Evolutionary conservation across 176 grass and related monocot genomes (phyloP).

Genomic region (Sorghum bicolor): DNA sequence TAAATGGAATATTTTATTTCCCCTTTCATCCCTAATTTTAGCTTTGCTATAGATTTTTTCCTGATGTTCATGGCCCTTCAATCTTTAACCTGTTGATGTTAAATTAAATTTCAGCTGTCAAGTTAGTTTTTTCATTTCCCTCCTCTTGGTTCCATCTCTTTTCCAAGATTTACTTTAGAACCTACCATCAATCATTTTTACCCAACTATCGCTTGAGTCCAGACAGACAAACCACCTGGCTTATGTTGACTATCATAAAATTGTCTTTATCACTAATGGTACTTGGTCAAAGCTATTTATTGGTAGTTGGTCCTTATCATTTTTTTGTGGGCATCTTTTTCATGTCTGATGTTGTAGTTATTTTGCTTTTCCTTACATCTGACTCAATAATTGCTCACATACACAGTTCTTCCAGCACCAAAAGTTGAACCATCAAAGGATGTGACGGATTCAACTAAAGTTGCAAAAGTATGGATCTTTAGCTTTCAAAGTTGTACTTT

Average conservation of each 20-base stretch:
- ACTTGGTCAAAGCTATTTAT: conserved; percentile 5
- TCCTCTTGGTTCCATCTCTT: neutral
- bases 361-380: conserved; percentile 7
- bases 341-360: conserved; percentile 13
- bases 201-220: neutral
- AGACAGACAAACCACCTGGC: neutral
- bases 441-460: neutral
- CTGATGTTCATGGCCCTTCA: neutral
- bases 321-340: neutral
- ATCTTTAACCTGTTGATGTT: neutral
- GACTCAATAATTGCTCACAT: neutral
- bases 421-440: conserved; percentile 23
- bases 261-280: neutral
- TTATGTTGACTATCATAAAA: neutral
- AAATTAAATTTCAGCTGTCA: neutral
- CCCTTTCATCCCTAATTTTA: neutral
- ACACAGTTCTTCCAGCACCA: conserved; percentile 41
- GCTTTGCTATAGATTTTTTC: neutral
- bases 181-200: neutral
- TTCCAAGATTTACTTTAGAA: neutral
- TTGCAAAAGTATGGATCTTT: conserved; percentile 37
- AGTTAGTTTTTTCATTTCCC: neutral
- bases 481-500: conserved; percentile 19
- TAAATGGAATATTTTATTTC: neutral
- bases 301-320: neutral